phyloP scores from a whole-genome alignment of 768 basidiomycete species.

The Panaeolus cyanescens region DNA sequence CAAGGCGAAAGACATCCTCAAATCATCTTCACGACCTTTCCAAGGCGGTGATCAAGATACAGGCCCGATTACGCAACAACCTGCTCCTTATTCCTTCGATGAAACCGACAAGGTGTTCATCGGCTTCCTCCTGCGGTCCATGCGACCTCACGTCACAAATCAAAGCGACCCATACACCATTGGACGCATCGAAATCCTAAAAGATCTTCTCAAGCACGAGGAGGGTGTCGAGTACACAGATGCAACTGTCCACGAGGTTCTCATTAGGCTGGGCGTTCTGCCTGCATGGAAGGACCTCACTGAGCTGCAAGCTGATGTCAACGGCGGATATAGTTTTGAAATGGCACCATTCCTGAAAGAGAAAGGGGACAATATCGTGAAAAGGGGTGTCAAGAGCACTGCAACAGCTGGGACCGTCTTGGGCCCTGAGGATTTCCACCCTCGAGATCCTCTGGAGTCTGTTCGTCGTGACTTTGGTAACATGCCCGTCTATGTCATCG shows the following conservation, averaged over 20 bases:
- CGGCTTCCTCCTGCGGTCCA: constrained; percentile 55
- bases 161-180: constrained; percentile 68
- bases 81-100: constrained; percentile 43
- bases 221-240: constrained; percentile 26
- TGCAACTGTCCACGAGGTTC: constrained; percentile 42
- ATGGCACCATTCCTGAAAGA: constrained; percentile 22
- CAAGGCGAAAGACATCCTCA: constrained; percentile 16
- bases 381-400: constrained; percentile 25
- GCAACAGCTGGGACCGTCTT: constrained; percentile 33
- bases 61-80: constrained; percentile 15
- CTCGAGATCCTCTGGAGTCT: constrained; percentile 62
- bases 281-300: constrained; percentile 80
- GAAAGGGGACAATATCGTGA: constrained; percentile 27
- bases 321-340: constrained; percentile 34
- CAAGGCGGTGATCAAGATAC: background rate
- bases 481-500: constrained; percentile 83
- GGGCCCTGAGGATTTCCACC: constrained; percentile 66
- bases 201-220: constrained; percentile 45
- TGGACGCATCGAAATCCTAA: constrained; percentile 57
- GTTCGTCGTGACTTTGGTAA: constrained; percentile 87
- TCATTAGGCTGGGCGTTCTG: constrained; percentile 73
- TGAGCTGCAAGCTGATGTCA: constrained; percentile 39
- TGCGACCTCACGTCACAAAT: constrained; percentile 45
- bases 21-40: background rate
- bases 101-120: constrained; percentile 58